Percentiles rank a stretch among this genome's conserved stretches.
These are phyloP conservation scores for Arthroderma sp. DNA, from an alignment of 2,329 filamentous ascomycete species.

Conservation along the genomic window DNA sequence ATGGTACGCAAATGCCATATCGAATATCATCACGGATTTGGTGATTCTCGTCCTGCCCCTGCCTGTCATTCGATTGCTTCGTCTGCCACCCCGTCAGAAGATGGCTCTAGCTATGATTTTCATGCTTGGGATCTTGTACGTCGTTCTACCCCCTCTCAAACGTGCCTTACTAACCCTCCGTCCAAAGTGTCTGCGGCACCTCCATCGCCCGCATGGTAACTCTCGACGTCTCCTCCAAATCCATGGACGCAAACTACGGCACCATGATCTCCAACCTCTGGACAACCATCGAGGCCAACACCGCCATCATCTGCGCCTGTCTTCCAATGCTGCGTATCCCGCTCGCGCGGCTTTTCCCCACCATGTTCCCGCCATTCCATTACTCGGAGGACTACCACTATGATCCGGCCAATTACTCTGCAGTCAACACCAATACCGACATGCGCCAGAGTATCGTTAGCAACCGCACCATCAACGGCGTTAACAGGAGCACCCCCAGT, in stretches of 20 bases:
- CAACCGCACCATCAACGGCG: too few species aligned
- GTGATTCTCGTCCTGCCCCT: slow-evolving; percentile 23
- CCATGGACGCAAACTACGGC: slow-evolving; percentile 15
- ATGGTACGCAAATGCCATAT: slow-evolving; percentile 37
- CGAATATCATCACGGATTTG: slow-evolving; percentile 24
- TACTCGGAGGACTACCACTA: not conserved
- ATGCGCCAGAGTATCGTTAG: too few species aligned
- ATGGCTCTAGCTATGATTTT: slow-evolving; percentile 34
- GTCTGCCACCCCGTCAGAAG: slow-evolving; percentile 30
- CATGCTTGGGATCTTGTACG: slow-evolving; percentile 26
- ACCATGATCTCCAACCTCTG: slow-evolving; percentile 21
- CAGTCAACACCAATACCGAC: too few species aligned
- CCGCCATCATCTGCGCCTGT: slow-evolving; percentile 26
- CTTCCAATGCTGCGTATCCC: slow-evolving; percentile 23
- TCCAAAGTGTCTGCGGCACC: slow-evolving; percentile 16
- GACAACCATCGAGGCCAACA: slow-evolving; percentile 24
- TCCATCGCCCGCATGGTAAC: slow-evolving; percentile 23
- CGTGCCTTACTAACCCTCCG: not conserved
- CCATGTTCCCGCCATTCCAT: slow-evolving; percentile 2
- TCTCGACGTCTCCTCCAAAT: slow-evolving; percentile 15
- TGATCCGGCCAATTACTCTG: too few species aligned
- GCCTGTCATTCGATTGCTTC: slow-evolving; percentile 19
- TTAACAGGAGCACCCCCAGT: too few species aligned
- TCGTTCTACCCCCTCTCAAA: slow-evolving; percentile 1
- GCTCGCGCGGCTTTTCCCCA: slow-evolving; percentile 13